Conservation (phyloP, 345 rosid genomes). For the Arabidopsis arenosa region DNA sequence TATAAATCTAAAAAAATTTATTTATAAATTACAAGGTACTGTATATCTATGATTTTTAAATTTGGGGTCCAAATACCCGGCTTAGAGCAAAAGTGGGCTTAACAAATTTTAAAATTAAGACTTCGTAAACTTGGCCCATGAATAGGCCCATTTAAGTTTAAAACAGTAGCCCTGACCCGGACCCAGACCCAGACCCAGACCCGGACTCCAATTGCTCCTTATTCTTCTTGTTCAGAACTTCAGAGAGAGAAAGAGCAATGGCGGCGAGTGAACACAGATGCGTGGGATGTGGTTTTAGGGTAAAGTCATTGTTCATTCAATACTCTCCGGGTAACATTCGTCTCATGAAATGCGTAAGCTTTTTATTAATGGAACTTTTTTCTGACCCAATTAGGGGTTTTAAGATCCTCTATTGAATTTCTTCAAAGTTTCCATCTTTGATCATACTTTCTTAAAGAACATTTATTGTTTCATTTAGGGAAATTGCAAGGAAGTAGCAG, state of each 20-base stretch:
- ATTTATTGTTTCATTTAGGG: conserved; percentile 48
- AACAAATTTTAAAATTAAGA: not conserved
- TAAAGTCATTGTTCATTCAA: conserved; percentile 70
- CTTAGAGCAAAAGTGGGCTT: conserved; percentile 4
- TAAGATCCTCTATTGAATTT: not conserved
- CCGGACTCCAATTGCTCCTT: not conserved
- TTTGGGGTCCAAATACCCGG: not conserved
- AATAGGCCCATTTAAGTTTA: not conserved
- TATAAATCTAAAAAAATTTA: not conserved
- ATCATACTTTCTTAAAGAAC: not conserved
- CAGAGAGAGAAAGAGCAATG: conserved; percentile 25
- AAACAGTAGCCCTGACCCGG: not conserved
- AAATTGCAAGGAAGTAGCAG: conserved; percentile 75
- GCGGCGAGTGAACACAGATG: conserved; percentile 58
- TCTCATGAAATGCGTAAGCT: conserved; percentile 80
- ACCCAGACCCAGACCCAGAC: not conserved
- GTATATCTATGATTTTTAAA: not conserved
- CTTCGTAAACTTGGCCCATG: not conserved
- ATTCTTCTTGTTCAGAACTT: not conserved
- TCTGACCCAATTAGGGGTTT: conserved; percentile 9
- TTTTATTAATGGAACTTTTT: not conserved
- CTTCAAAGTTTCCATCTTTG: conserved; percentile 25
- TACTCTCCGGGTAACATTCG: conserved; percentile 84
- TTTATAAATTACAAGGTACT: not conserved
- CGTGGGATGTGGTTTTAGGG: conserved; percentile 67